Evolutionary conservation across 768 basidiomycete species (phyloP).

Genomic region (Rhizopogon sp.): DNA sequence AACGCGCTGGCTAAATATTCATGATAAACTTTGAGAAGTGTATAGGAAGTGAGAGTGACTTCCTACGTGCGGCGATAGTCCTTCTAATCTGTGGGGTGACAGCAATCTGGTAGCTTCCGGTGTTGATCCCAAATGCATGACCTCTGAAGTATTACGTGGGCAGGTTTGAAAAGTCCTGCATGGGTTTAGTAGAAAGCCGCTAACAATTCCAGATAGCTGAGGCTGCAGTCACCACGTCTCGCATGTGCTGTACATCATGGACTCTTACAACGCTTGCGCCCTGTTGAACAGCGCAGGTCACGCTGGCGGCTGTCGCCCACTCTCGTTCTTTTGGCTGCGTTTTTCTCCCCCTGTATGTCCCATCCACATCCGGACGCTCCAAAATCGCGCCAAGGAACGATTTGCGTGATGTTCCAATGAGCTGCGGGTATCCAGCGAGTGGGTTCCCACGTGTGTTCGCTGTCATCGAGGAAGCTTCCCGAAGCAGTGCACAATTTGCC

Average conservation of each 20-base stretch:
- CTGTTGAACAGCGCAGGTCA: conserved; percentile 71
- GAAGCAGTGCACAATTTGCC: conserved; percentile 68
- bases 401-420: conserved; percentile 82
- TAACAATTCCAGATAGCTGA: conserved; percentile 47
- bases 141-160: too few species aligned
- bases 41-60: too few species aligned
- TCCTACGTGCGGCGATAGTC: too few species aligned
- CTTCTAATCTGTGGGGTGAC: too few species aligned
- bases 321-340: conserved; percentile 62
- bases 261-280: conserved; percentile 72
- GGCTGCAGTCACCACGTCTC: conserved; percentile 66
- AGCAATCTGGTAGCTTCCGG: too few species aligned
- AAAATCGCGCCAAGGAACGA: conserved; percentile 75
- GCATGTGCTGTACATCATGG: conserved; percentile 72
- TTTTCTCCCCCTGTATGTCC: conserved; percentile 40
- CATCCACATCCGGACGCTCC: conserved; percentile 34
- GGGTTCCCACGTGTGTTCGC: conserved; percentile 41
- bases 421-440: conserved; percentile 53
- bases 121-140: too few species aligned
- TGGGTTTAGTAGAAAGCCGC: too few species aligned
- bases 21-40: too few species aligned
- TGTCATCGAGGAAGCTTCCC: conserved; percentile 42
- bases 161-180: too few species aligned
- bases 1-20: too few species aligned
- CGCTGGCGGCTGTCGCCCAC: conserved; percentile 77